Percentiles rank a stretch among this genome's conserved stretches.
Evolutionary conservation across 352 stramenopile genomes (phyloP).

Genomic region (Thalassiosira exigua): DNA sequence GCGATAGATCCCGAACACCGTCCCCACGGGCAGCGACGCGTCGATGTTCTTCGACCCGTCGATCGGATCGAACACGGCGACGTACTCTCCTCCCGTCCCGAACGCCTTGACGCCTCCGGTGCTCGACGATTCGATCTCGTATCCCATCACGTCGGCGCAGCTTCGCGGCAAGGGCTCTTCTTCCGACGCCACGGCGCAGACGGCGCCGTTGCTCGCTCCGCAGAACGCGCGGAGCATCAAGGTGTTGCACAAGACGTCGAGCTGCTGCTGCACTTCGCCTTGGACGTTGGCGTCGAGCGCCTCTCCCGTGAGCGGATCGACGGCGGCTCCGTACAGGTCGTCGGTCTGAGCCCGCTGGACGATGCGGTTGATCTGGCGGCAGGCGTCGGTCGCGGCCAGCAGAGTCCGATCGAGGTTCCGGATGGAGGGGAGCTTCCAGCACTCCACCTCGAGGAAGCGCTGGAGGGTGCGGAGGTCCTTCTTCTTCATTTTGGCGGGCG

Average conservation of each 20-base stretch:
- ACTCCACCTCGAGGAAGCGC: slow-evolving; percentile 84
- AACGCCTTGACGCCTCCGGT: slow-evolving; percentile 49
- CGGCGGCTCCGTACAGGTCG: slow-evolving; percentile 81
- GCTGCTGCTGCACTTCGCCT: slow-evolving; percentile 83
- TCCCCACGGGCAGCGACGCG: slow-evolving; percentile 88
- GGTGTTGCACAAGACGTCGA: slow-evolving; percentile 85
- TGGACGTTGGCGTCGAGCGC: slow-evolving; percentile 77
- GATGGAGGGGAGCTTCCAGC: slow-evolving; percentile 70
- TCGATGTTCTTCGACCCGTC: slow-evolving; percentile 93
- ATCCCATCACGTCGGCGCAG: slow-evolving; percentile 80
- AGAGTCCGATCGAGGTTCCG: slow-evolving; percentile 75
- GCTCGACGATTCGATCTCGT: slow-evolving; percentile 28
- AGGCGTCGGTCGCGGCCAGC: slow-evolving; percentile 73
- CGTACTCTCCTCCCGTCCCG: slow-evolving; percentile 66
- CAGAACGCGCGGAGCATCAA: slow-evolving; percentile 83
- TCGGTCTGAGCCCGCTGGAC: slow-evolving; percentile 84
- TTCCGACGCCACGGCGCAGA: slow-evolving; percentile 80
- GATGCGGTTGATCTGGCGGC: slow-evolving; percentile 84
- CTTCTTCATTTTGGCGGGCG: slow-evolving; percentile 45
- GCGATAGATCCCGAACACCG: slow-evolving; percentile 98
- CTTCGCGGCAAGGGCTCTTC: slow-evolving; percentile 73
- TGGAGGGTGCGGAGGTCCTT: slow-evolving; percentile 79
- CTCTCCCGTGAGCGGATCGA: slow-evolving; percentile 56
- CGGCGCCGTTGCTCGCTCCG: slow-evolving; percentile 62
- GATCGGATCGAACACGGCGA: slow-evolving; percentile 85